Percentiles rank a stretch among this genome's conserved stretches.
These are phyloP conservation scores for Ceratobasidium sp. DNA, from an alignment of 1,284 basidiomycete genomes.

Conservation along the genomic window DNA sequence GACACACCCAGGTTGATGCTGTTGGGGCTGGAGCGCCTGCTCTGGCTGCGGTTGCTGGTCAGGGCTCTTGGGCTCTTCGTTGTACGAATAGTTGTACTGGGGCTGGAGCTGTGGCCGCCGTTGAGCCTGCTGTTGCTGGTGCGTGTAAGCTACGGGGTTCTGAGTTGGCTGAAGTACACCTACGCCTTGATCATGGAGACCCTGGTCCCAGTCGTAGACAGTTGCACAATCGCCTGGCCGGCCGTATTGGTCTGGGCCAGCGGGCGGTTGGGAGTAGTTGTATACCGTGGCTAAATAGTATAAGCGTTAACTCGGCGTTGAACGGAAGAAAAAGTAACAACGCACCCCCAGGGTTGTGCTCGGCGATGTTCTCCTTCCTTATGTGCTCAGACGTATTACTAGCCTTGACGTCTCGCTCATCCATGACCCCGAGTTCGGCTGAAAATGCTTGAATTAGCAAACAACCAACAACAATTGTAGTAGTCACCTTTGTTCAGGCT, in stretches of 20 bases:
- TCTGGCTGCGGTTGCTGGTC: constrained; percentile 48
- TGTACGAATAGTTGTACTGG: constrained; percentile 46
- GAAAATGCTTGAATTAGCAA: constrained; percentile 14
- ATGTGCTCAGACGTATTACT: constrained; percentile 87
- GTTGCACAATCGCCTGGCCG: constrained; percentile 54
- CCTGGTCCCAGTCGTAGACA: constrained; percentile 60
- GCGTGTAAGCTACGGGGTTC: constrained; percentile 54
- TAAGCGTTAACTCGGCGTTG: constrained; percentile 40
- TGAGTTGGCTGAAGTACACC: constrained; percentile 55
- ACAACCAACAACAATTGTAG: constrained; percentile 2
- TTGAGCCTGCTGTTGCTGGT: constrained; percentile 43
- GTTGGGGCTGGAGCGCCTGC: constrained; percentile 2
- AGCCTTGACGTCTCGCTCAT: constrained; percentile 88
- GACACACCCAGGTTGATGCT: background rate
- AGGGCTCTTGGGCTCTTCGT: constrained; percentile 52
- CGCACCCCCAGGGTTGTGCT: constrained; percentile 72
- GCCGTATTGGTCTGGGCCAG: constrained; percentile 49
- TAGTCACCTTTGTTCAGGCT: constrained; percentile 85
- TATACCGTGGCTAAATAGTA: constrained; percentile 45
- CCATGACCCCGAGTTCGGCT: constrained; percentile 91
- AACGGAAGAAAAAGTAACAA: constrained; percentile 27
- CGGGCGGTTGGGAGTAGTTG: constrained; percentile 51
- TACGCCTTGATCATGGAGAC: constrained; percentile 60
- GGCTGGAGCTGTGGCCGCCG: constrained; percentile 41
- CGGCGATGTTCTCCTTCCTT: constrained; percentile 90